phyloP scores from a whole-genome alignment of 495 filamentous ascomycete genomes.

The Aspergillus kassunensis region DNA sequence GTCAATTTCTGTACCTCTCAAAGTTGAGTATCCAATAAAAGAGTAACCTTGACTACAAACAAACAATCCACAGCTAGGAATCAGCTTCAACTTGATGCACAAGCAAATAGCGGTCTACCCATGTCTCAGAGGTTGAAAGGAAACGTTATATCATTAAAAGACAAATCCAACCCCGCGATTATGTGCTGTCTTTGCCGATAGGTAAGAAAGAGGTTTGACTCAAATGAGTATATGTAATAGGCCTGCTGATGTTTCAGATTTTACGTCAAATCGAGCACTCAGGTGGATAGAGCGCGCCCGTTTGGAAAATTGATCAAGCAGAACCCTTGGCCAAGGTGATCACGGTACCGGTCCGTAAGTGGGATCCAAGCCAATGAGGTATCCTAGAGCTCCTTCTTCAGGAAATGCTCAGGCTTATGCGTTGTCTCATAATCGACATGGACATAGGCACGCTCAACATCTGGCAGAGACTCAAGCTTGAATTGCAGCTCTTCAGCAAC shows the following conservation, averaged over 20 bases:
- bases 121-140: neutral
- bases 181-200: neutral
- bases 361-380: neutral
- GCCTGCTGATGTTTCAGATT: neutral
- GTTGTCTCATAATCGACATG: conserved; percentile 97
- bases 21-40: no score
- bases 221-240: neutral
- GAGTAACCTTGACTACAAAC: no score
- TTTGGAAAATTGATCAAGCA: no score
- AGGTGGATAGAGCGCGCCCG: no score
- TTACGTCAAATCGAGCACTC: neutral
- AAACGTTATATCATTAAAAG: neutral
- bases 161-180: neutral
- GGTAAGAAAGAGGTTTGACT: neutral
- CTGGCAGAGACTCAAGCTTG: conserved; percentile 87
- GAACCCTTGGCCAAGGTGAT: no score
- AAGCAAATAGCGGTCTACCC: conserved; percentile 3
- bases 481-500: conserved; percentile 91
- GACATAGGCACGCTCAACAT: conserved; percentile 93
- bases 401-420: conserved; percentile 81
- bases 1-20: no score
- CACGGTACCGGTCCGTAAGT: no score
- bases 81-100: neutral
- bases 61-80: no score
- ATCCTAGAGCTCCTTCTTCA: conserved; percentile 49